Evolutionary conservation across 805 yeast species (phyloP).

Genomic region (Pichia manshurica): DNA sequence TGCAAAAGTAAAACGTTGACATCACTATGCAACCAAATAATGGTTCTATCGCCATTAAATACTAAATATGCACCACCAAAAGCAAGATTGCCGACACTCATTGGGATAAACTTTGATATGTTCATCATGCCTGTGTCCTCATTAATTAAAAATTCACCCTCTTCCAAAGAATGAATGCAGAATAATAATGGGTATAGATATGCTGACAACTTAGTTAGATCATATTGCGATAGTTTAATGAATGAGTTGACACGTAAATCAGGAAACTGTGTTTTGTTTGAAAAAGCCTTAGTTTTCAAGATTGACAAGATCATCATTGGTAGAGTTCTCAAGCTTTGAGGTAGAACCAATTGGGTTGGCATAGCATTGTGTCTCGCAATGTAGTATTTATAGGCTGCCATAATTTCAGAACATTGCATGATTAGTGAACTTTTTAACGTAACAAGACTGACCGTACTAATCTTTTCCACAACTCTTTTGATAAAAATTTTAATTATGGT

Average conservation of each 20-base stretch:
- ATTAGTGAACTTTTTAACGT: slow-evolving; percentile 29
- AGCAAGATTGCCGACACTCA: slow-evolving; percentile 37
- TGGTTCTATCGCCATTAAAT: slow-evolving; percentile 58
- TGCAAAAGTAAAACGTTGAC: slow-evolving; percentile 60
- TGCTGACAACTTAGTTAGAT: slow-evolving; percentile 51
- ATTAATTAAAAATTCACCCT: slow-evolving; percentile 49
- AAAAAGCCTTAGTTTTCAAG: slow-evolving; percentile 60
- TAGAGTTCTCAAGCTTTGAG: slow-evolving; percentile 70
- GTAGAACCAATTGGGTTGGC: slow-evolving; percentile 68
- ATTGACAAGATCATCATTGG: slow-evolving; percentile 64
- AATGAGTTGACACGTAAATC: slow-evolving; percentile 61
- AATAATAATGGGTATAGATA: slow-evolving; percentile 77
- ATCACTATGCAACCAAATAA: slow-evolving; percentile 63
- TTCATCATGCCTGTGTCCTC: slow-evolving; percentile 36
- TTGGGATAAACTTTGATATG: slow-evolving; percentile 46
- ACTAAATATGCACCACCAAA: slow-evolving; percentile 74
- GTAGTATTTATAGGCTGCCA: slow-evolving; percentile 50
- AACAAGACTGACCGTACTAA: slow-evolving; percentile 35
- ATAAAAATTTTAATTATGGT: slow-evolving; percentile 49
- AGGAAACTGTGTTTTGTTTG: slow-evolving; percentile 44
- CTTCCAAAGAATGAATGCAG: slow-evolving; percentile 60
- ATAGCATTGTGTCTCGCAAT: slow-evolving; percentile 39
- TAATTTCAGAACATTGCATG: slow-evolving; percentile 45
- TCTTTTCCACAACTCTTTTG: slow-evolving; percentile 39
- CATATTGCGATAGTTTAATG: slow-evolving; percentile 45